Percentiles rank a stretch among this genome's conserved stretches.
Conservation (phyloP, 2,329 filamentous ascomycete genomes). For the Cordyceps fumosorosea region DNA sequence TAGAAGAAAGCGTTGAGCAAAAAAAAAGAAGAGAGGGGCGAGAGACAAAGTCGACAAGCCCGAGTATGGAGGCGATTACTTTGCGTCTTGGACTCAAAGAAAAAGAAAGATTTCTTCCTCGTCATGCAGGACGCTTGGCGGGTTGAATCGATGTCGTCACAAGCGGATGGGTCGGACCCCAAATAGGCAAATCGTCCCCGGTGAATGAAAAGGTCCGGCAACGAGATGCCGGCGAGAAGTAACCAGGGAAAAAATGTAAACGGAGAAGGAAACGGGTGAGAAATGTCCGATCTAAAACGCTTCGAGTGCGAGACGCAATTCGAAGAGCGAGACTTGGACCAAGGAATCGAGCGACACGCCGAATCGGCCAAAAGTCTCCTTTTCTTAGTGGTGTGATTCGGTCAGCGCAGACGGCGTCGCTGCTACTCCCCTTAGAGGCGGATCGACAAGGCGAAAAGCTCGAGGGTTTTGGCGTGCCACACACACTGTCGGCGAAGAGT, state of each 20-base stretch:
- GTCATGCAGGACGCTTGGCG: neutral
- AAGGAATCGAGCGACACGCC: neutral
- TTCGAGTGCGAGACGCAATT: neutral
- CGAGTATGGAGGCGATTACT: neutral
- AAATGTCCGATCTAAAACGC: neutral
- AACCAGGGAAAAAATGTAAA: neutral
- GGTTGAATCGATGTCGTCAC: slow-evolving; percentile 6
- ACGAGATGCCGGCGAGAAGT: neutral
- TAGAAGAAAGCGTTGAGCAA: neutral
- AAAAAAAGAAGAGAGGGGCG: neutral
- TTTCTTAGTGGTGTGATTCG: neutral
- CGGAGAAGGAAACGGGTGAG: neutral
- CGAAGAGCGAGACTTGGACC: neutral
- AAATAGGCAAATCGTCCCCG: neutral
- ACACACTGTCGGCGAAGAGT: too few relatives aligned
- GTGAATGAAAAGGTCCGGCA: neutral
- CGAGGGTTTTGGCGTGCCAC: neutral
- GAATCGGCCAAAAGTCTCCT: neutral
- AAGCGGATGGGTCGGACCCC: slow-evolving; percentile 6
- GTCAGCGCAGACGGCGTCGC: too few relatives aligned
- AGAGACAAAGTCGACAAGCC: too few relatives aligned
- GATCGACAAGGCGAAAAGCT: neutral
- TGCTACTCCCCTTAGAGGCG: neutral
- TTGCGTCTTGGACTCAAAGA: neutral
- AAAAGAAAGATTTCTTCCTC: neutral